A percentile compares a stretch with the other conserved stretches of the same genome.
Conservation (phyloP, 2,329 filamentous ascomycete genomes). For the Immersiporthe knoxdaviesiana region DNA sequence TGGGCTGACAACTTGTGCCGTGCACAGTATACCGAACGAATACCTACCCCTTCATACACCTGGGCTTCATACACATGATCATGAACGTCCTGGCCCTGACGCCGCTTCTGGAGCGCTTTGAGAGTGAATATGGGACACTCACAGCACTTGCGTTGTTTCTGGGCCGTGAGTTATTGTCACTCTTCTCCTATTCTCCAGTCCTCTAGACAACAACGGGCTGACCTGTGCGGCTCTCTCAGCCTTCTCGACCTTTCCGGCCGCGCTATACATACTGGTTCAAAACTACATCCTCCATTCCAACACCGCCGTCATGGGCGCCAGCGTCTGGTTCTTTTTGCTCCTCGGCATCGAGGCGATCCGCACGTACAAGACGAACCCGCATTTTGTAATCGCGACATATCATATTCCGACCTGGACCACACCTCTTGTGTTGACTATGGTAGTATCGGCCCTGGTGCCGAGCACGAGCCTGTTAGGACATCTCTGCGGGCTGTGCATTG, state of each 20-base stretch:
- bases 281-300: conserved; percentile 71
- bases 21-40: conserved; percentile 89
- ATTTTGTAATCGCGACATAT: conserved; percentile 64
- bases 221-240: conserved; percentile 48
- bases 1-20: conserved; percentile 8
- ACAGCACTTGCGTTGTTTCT: conserved; percentile 86
- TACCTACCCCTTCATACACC: conserved; percentile 87
- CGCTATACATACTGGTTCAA: conserved; percentile 80
- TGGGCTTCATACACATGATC: conserved; percentile 77
- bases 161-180: conserved; percentile 71
- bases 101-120: conserved; percentile 92
- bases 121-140: conserved; percentile 88
- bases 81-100: conserved; percentile 80
- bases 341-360: conserved; percentile 84
- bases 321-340: conserved; percentile 91
- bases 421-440: conserved; percentile 75
- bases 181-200: not conserved
- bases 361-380: conserved; percentile 79
- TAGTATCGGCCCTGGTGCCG: conserved; percentile 77
- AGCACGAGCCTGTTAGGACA: conserved; percentile 86
- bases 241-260: conserved; percentile 78
- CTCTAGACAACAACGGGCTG: conserved; percentile 4
- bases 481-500: conserved; percentile 77
- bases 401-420: conserved; percentile 92
- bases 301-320: conserved; percentile 78